phyloP scores from a whole-genome alignment of 208 protist species.

The Leptomonas seymouri region DNA sequence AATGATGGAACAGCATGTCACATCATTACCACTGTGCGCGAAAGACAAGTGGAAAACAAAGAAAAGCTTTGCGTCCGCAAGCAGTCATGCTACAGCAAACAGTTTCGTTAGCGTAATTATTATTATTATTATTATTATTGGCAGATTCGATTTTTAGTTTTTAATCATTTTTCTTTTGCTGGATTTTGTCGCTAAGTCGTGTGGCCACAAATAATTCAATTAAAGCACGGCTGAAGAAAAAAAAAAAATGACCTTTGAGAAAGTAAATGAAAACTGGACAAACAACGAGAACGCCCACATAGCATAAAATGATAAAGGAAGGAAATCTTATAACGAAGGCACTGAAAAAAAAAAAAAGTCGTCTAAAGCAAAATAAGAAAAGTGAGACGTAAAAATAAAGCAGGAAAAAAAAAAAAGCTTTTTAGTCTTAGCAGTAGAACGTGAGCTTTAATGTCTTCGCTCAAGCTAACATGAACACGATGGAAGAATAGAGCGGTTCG shows the following conservation, averaged over 20 bases:
- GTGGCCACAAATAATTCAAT: background rate
- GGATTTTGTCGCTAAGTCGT: background rate
- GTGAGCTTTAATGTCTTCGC: no score
- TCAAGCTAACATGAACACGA: slow-evolving; percentile 18
- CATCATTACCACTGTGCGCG: no score
- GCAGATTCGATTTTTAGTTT: no score
- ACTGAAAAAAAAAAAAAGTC: background rate
- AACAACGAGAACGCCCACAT: no score
- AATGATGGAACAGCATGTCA: no score
- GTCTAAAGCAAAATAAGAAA: background rate
- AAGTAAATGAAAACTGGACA: background rate
- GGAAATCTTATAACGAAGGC: background rate
- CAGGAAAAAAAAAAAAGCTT: slow-evolving; percentile 4
- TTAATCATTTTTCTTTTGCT: background rate
- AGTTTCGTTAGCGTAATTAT: no score
- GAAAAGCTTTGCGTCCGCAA: no score
- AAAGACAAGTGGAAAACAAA: no score
- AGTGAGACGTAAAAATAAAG: slow-evolving; percentile 12
- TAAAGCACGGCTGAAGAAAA: background rate
- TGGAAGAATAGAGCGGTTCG: slow-evolving; percentile 8
- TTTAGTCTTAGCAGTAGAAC: slow-evolving; percentile 6
- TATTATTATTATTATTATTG: no score
- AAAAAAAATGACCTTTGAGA: background rate
- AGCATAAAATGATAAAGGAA: background rate
- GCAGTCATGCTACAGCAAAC: no score